phyloP scores from a whole-genome alignment of 768 basidiomycete genomes.

The Tremella mesenterica region DNA sequence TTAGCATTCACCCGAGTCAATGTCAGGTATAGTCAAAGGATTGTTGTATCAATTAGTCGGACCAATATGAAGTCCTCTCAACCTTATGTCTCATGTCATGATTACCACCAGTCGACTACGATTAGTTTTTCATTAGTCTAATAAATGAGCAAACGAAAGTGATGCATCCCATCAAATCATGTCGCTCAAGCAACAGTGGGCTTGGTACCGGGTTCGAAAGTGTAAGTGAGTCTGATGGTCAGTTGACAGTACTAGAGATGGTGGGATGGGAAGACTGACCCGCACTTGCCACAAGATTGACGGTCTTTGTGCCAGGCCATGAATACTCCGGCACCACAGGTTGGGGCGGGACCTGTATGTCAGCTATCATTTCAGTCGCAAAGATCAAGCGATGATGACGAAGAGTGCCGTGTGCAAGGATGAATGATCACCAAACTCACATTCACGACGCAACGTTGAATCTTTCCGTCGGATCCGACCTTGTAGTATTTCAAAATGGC shows the following conservation, averaged over 20 bases:
- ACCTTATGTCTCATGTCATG: background rate
- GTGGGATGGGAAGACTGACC: background rate
- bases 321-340: conserved; percentile 51
- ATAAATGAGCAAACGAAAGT: too few species aligned
- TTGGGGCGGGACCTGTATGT: conserved; percentile 29
- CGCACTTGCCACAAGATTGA: conserved; percentile 77
- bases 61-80: conserved; percentile 16
- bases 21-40: conserved; percentile 35
- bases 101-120: too few species aligned
- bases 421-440: conserved; percentile 64
- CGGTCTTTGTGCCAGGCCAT: conserved; percentile 99
- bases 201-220: conserved; percentile 43
- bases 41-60: conserved; percentile 41
- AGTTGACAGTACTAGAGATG: background rate
- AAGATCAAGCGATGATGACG: background rate
- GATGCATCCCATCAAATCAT: background rate
- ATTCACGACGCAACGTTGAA: conserved; percentile 98
- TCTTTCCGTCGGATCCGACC: conserved; percentile 98
- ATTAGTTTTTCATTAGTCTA: too few species aligned
- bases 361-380: conserved; percentile 3
- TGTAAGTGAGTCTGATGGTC: conserved; percentile 39
- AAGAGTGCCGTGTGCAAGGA: too few species aligned
- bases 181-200: conserved; percentile 32
- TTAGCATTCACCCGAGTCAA: conserved; percentile 37
- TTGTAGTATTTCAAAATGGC: conserved; percentile 99